Evolutionary conservation across 768 basidiomycete species (phyloP).

Genomic region (Trametes gibbosa): DNA sequence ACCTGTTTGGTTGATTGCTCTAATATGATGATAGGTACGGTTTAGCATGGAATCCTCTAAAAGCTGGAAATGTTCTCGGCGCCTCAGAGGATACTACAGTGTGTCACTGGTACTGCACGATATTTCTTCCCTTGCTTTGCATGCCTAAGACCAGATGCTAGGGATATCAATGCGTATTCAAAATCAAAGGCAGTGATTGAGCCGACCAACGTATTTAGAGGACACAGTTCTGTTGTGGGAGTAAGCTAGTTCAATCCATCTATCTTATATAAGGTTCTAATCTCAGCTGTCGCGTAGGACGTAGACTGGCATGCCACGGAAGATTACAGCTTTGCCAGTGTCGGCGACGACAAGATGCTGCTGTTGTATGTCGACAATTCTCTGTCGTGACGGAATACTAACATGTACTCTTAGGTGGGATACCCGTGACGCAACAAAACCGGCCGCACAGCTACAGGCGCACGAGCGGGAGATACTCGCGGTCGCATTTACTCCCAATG

Average conservation of each 20-base stretch:
- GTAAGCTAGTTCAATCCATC: constrained; percentile 44
- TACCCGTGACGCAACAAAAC: constrained; percentile 68
- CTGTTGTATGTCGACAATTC: constrained; percentile 65
- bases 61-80: constrained; percentile 81
- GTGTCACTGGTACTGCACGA: constrained; percentile 70
- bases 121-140: no score
- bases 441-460: constrained; percentile 72
- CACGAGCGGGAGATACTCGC: constrained; percentile 91
- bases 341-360: constrained; percentile 93
- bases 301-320: constrained; percentile 91
- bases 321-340: constrained; percentile 88
- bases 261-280: neutral
- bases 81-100: constrained; percentile 96
- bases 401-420: constrained; percentile 71
- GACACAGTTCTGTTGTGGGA: constrained; percentile 90
- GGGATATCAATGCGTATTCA: constrained; percentile 90
- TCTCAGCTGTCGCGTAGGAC: constrained; percentile 54
- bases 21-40: constrained; percentile 65
- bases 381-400: neutral
- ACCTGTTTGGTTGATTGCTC: no score
- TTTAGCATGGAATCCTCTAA: constrained; percentile 86
- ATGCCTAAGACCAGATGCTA: constrained; percentile 27
- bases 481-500: constrained; percentile 85
- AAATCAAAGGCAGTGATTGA: constrained; percentile 79
- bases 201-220: constrained; percentile 78